These are phyloP conservation scores for Beta corolliflora DNA, from an alignment of 179 eudicot genomes.

Conservation along the genomic window DNA sequence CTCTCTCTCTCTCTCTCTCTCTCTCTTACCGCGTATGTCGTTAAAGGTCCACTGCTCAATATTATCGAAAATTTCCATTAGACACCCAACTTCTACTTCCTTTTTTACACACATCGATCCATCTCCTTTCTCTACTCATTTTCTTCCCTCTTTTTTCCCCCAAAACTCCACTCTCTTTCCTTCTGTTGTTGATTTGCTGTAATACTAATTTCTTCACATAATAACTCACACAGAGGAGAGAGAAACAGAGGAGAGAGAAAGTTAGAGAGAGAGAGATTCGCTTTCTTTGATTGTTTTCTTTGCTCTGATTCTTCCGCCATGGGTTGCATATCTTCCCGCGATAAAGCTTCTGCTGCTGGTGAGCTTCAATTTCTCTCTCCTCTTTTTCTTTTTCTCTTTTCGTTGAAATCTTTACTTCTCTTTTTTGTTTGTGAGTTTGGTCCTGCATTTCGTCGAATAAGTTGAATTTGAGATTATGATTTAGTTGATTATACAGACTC, in stretches of 20 bases:
- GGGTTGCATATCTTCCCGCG: constrained; percentile 32
- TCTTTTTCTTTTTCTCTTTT: background rate
- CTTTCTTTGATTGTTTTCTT: background rate
- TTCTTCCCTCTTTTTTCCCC: too few species aligned
- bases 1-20: too few species aligned
- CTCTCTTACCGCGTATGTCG: too few species aligned
- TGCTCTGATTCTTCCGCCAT: constrained; percentile 17
- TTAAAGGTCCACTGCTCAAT: too few species aligned
- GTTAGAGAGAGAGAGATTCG: background rate
- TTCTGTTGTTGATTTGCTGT: background rate
- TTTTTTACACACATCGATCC: too few species aligned
- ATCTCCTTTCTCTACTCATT: too few species aligned
- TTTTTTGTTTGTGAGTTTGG: background rate
- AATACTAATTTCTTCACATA: background rate
- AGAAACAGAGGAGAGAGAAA: background rate
- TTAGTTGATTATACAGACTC: background rate
- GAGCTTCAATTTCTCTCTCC: background rate
- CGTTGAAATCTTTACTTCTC: background rate
- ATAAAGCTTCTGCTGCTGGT: constrained; percentile 23
- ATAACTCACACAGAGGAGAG: background rate
- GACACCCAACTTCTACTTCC: too few species aligned
- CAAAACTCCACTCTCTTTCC: background rate
- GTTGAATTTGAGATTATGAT: background rate
- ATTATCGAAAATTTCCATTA: too few species aligned
- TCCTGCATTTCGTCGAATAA: background rate